Percentiles rank a stretch among this genome's conserved stretches.
Conservation (phyloP, 371 early-diverging fungal genomes). For the Saksenaea oblongispora region DNA sequence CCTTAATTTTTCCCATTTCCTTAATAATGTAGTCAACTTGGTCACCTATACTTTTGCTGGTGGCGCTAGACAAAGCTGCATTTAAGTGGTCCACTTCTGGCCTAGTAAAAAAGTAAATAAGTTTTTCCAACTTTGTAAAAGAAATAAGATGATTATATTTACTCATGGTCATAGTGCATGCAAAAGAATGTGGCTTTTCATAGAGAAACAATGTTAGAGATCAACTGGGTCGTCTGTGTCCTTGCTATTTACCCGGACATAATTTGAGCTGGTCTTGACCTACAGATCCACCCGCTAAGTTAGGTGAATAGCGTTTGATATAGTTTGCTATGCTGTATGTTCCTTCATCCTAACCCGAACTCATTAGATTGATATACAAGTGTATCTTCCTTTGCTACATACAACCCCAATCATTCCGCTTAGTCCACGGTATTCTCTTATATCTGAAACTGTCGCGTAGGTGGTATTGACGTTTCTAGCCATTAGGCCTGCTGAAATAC, state of each 20-base stretch:
- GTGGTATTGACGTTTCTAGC: conserved; percentile 24
- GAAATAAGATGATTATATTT: neutral
- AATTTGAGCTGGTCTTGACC: conserved; percentile 23
- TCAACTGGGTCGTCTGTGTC: neutral
- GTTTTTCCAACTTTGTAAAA: neutral
- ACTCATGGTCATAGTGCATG: conserved; percentile 19
- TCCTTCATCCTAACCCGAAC: conserved; percentile 24
- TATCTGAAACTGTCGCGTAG: conserved; percentile 12
- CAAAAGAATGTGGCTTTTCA: conserved; percentile 34
- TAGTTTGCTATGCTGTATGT: conserved; percentile 30
- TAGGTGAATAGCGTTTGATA: conserved; percentile 23
- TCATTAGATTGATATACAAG: neutral
- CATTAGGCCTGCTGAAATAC: conserved; percentile 34
- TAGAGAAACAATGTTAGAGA: neutral
- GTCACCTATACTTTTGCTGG: conserved; percentile 20
- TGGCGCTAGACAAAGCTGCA: conserved; percentile 33
- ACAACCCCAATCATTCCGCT: conserved; percentile 39
- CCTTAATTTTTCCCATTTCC: conserved; percentile 22
- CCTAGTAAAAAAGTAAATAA: conserved; percentile 2
- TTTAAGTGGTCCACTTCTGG: conserved; percentile 15
- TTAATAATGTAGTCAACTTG: conserved; percentile 36
- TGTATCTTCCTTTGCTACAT: conserved; percentile 2
- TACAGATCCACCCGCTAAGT: conserved; percentile 25
- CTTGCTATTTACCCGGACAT: conserved; percentile 21
- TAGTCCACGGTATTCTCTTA: conserved; percentile 34